These are phyloP conservation scores for Paraglomus brasilianum DNA, from an alignment of 192 early-diverging fungal species.

Conservation along the genomic window DNA sequence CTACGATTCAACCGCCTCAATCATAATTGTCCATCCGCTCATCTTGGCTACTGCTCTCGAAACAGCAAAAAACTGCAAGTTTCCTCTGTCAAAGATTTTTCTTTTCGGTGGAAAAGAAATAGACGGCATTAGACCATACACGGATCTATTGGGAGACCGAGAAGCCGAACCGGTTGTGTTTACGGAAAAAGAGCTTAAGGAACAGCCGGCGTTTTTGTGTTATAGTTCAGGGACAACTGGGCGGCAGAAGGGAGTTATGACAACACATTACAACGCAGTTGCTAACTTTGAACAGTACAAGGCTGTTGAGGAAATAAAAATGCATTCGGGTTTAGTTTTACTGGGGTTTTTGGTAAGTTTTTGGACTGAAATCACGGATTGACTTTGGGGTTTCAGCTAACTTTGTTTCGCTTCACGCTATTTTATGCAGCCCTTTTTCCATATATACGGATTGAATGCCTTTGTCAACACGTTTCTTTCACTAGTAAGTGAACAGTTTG, in stretches of 20 bases:
- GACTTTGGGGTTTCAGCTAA: no score
- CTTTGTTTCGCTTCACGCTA: no score
- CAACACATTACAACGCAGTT: conserved; percentile 79
- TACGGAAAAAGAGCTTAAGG: conserved; percentile 32
- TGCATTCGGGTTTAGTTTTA: conserved; percentile 29
- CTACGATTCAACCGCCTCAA: conserved; percentile 61
- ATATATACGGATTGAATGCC: conserved; percentile 48
- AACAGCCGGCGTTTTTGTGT: conserved; percentile 58
- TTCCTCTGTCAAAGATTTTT: conserved; percentile 42
- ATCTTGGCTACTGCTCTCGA: conserved; percentile 38
- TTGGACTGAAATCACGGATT: no score
- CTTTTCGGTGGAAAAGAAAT: conserved; percentile 46
- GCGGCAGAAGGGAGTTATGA: conserved; percentile 79
- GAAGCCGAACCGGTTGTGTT: conserved; percentile 33
- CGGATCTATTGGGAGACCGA: conserved; percentile 27
- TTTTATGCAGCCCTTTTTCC: conserved; percentile 11
- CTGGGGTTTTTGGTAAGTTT: conserved; percentile 48
- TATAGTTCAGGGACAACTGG: conserved; percentile 69
- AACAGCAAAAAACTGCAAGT: conserved; percentile 34
- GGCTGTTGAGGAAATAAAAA: conserved; percentile 42
- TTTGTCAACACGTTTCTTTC: no score
- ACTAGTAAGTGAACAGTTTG: no score
- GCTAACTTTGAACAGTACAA: conserved; percentile 66
- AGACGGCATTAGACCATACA: conserved; percentile 36
- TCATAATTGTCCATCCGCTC: conserved; percentile 55